Evolutionary conservation across 2,329 filamentous ascomycete species (phyloP), one percentile per base, ranked within the genome.

Genomic region (Shiraia sp.): DNA sequence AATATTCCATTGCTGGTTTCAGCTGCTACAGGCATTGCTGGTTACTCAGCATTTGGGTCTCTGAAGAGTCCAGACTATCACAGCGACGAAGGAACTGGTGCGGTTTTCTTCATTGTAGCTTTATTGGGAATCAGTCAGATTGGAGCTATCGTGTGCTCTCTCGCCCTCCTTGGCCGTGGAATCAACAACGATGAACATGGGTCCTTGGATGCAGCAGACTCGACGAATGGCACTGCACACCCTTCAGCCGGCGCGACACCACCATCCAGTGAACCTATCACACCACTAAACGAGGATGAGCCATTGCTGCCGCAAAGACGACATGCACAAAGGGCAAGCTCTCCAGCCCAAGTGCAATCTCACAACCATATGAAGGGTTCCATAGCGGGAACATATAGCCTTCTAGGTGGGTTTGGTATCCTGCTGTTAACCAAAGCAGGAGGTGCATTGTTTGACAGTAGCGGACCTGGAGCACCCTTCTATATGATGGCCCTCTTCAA

Each of bases 401-500:
- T 96, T 49, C 90, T 87, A 41, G 93, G 93, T 9, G 93, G 92
- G 10, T 87, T 84, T 1, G 93, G 91, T 0, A 99, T 99, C 37
- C 69, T 99, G 40, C 71, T 97, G 4, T 78, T 99, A 12, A 97
- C 93, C 0, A 99, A 99, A 71, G 69, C 93, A 3, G 93, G 93
- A 10, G 93, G 93, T 0, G 81, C 83, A 26, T 71, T 96, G 33
- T 99, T 97, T 61, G 93, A 99, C 67, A 77, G 70, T 14, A 74
- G 84, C 38, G 85, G 85, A 1, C 78, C 79, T 2, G 87, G 88
- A 0, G 87, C 88, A 9, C 93, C 93, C 1, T 97, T 99, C 66
- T 96, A 90, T 65, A 86, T 97, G 78, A 92, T 99, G 85, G 90
- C 91, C 0, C 75, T 75, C 0, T 97, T 97, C 66, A 97, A 97